Percentiles rank a stretch among this genome's conserved stretches.
Evolutionary conservation across 2,329 filamentous ascomycete genomes (phyloP).

Genomic region (Phyllosticta ampelicida): DNA sequence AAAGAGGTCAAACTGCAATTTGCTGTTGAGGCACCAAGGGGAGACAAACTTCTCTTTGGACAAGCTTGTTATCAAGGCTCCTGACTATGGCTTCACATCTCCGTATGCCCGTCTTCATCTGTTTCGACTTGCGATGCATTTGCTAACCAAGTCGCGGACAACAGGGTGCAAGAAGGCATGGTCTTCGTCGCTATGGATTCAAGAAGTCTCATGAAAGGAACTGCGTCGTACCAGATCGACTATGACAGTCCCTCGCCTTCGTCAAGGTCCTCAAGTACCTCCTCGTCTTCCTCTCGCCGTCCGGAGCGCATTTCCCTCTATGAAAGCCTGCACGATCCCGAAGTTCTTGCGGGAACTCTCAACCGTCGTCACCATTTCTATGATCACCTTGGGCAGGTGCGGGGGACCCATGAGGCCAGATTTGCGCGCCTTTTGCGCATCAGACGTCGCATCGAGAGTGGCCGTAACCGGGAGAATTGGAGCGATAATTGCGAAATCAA

Average conservation of each 20-base stretch:
- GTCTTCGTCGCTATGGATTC: conserved; percentile 82
- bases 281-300: conserved; percentile 17
- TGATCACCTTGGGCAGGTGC: conserved; percentile 2
- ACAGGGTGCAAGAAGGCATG: conserved; percentile 79
- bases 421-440: conserved; percentile 8
- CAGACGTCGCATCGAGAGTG: conserved; percentile 7
- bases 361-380: conserved; percentile 11
- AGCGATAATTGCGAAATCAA: conserved; percentile 8
- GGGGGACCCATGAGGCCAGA: conserved; percentile 5
- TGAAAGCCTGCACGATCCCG: conserved; percentile 25
- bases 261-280: conserved; percentile 18
- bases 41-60: conserved; percentile 71
- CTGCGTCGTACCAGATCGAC: conserved; percentile 64
- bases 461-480: neutral
- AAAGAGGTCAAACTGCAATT: conserved; percentile 75
- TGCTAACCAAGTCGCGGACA: conserved; percentile 22
- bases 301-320: conserved; percentile 23
- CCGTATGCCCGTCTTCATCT: conserved; percentile 52
- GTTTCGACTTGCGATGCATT: conserved; percentile 18
- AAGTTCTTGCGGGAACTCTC: conserved; percentile 16
- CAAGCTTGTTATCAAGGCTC: conserved; percentile 80
- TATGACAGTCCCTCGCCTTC: conserved; percentile 26
- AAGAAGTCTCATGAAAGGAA: conserved; percentile 62
- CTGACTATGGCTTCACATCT: conserved; percentile 68
- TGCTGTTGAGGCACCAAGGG: conserved; percentile 72